Evolutionary conservation across 2,329 filamentous ascomycete genomes (phyloP).

Genomic region (Zymoseptoria passerinii): DNA sequence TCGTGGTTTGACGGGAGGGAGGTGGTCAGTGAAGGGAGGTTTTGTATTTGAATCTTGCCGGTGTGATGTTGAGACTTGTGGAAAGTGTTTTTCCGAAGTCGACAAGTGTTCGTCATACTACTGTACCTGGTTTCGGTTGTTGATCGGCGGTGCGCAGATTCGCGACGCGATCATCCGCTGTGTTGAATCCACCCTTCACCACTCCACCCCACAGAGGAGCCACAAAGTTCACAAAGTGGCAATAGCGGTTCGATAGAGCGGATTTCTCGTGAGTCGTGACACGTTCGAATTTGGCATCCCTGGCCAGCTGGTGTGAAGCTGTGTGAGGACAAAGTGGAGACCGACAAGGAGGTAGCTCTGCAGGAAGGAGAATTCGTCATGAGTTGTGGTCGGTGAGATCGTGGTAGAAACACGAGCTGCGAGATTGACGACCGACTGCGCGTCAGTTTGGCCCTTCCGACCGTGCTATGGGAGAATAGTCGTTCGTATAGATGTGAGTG

Average conservation of each 20-base stretch:
- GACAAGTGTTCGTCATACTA: no score
- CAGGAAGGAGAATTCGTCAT: background rate
- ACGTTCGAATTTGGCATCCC: background rate
- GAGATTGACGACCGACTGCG: background rate
- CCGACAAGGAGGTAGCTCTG: background rate
- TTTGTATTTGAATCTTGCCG: background rate
- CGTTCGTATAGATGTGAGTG: no score
- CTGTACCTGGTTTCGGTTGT: background rate
- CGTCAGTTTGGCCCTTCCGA: no score
- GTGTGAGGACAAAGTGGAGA: background rate
- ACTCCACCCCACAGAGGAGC: no score
- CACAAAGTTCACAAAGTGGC: background rate
- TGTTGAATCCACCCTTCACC: background rate
- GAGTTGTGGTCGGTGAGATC: background rate
- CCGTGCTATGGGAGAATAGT: no score
- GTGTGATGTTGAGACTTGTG: background rate
- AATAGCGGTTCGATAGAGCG: background rate
- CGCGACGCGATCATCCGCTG: background rate
- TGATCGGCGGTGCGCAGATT: background rate
- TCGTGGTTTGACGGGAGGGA: background rate
- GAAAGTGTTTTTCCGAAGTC: no score
- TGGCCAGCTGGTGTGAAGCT: background rate
- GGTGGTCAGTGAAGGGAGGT: background rate
- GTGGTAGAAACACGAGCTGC: background rate
- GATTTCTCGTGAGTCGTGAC: background rate